Evolutionary conservation across 2,329 filamentous ascomycete species (phyloP).

Genomic region (Aureobasidium sp.): DNA sequence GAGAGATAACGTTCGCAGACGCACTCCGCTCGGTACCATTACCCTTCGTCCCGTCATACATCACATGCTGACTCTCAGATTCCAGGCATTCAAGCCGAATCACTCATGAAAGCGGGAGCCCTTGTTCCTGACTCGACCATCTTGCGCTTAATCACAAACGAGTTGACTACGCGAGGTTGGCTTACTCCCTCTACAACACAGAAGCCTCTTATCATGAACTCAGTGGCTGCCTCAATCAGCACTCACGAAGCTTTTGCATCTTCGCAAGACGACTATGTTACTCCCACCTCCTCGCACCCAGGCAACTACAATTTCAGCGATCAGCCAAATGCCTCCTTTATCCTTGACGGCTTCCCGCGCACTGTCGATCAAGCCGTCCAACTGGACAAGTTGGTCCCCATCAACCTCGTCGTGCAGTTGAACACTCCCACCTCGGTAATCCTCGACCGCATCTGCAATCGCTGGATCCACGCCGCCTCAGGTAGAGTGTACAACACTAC

Average conservation of each 20-base stretch:
- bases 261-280: constrained; percentile 36
- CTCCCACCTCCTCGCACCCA: constrained; percentile 27
- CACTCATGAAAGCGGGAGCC: constrained; percentile 76
- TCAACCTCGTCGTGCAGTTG: constrained; percentile 87
- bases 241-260: not conserved
- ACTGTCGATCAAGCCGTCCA: constrained; percentile 72
- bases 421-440: constrained; percentile 82
- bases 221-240: constrained; percentile 24
- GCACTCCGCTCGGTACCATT: constrained; percentile 69
- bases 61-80: constrained; percentile 30
- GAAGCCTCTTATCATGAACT: constrained; percentile 39
- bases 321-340: constrained; percentile 75
- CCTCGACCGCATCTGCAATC: constrained; percentile 78
- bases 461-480: constrained; percentile 88
- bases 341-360: constrained; percentile 92
- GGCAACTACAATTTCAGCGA: constrained; percentile 48
- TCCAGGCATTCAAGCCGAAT: constrained; percentile 81
- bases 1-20: constrained; percentile 83
- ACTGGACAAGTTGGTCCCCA: constrained; percentile 76
- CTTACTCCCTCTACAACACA: constrained; percentile 42
- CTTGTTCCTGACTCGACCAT: constrained; percentile 92
- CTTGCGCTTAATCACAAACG: constrained; percentile 82
- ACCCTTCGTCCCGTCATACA: not conserved
- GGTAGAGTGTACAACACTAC: constrained; percentile 92
- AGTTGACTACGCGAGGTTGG: constrained; percentile 82